Base-by-base conservation (phyloP, 2,329 filamentous ascomycete genomes). In the Pseudohalonectria lignicola region DNA sequence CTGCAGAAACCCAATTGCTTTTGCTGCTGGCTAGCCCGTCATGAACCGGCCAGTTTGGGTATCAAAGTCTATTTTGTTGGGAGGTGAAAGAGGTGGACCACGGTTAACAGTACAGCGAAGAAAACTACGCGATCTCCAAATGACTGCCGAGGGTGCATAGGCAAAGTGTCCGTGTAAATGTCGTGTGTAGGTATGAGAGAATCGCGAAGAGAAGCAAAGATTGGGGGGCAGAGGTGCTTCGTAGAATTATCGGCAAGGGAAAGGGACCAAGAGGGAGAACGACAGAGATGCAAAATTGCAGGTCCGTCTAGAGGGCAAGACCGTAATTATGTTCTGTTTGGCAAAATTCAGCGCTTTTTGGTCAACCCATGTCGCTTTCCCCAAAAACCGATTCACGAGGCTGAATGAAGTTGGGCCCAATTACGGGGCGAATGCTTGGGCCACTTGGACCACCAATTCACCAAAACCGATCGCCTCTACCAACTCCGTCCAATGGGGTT, bases 361-460 rank as follows among this genome's bases (percentile, higher is more conserved):
- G 15, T n/a, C 16, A n/a, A 38, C 30, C 36, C 36, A 15, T 38
- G 36, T 38, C 36, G 18, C 28, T 38, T 38, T 32, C 36, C 36
- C 36, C 36, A 38, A 38, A 37, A 32, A 38, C 36, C 36, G 18
- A 26, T 38, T 28, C 30, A 28, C 29, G 29, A 38, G 29, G 36
- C 36, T 38, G 28, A 38, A 16, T 38, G 28, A 38, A 16, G 10
- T 10, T n/a, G 20, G 29, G 20, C 7, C 36, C 36, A 38, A 30
- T 38, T 15, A 23, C 19, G 30, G 36, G 29, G 8, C 36, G 35
- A 18, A 17, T 15, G 15, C 9, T 26, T 28, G 13, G 26, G 18
- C n/a, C 16, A 15, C 35, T 37, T 18, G 35, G 35, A 6, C 35
- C 35, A 37, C 17, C 26, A 21, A 8, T 28, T 37, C 35, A 37